Base-by-base conservation (phyloP, 768 basidiomycete genomes). In the Dentipellis fragilis region DNA sequence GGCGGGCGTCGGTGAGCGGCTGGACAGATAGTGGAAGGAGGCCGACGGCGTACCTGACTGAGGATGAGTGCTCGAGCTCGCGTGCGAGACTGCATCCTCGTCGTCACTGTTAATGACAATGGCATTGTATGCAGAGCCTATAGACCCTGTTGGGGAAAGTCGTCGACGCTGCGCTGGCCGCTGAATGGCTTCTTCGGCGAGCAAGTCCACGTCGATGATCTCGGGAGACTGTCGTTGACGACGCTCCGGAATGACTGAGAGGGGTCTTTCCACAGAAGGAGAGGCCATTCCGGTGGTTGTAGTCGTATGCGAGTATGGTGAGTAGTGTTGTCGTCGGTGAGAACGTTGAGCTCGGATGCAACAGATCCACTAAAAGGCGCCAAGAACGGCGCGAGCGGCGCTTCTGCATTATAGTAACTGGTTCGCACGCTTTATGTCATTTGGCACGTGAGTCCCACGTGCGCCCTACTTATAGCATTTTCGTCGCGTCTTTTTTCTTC, bases 191-290 rank as follows among this genome's bases (percentile, higher is more conserved):
- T 72, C 70, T 19, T 66, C 64, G 40, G 73, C 73, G 49, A 73
- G 59, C 6, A 68, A 63, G 64, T 77, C 76, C 57, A 77, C 72
- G 62, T 77, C 76, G 51, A 78, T 77, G 54, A 77, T 59, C 54
- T 72, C 71, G 7, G 52, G 45, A 14, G 59, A 23, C 17, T 17
- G 48, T 49, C 48, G 21, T 22, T 22, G 11, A 50, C 59, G 59
- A 42, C 56, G 59, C 34, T 9, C 61, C 61, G 16, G 68, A 52
- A 58, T 61, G 55, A 38, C 37, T 23, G 55, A 22, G 1, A 37
- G 38, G 3, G 55, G 23, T 12, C 16, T 49, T 10, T 42, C 42
- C 29, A 38, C 45, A n/a, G 34, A 5, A 16, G 39, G 36, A 29
- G 36, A 39, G 10, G 60, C 34, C 38, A 50, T 52, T 45, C 7